Evolutionary conservation across 495 filamentous ascomycete species (phyloP), one percentile per base, ranked within the genome.

Genomic region (Tuber aestivum): DNA sequence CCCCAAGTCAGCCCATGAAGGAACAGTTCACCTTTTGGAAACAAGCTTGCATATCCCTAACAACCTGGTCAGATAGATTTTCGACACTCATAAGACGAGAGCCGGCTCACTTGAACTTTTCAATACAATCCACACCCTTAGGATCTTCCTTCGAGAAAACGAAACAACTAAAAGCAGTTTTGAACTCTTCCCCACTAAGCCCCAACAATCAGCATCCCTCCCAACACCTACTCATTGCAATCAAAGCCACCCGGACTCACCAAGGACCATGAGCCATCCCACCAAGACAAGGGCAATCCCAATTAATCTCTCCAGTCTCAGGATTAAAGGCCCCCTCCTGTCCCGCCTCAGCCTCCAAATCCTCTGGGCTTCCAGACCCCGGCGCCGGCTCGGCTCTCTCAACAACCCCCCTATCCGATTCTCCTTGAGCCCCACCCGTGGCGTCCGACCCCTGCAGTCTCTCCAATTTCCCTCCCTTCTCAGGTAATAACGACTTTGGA

Each of bases 291-390:
- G 96, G 95, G 85, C 95, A 99, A 83, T 97, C 95, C 96, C 96
- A 99, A 87, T 99, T 98, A 85, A 99, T 99, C 88, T 98, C 95
- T 78, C 95, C 95, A 14, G 95, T 99, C 87, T 98, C 96, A 20
- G 93, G 93, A 84, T 99, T 95, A 86, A 97, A 99, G 0, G 95
- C 95, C 35, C 94, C 95, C 84, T 97, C 89, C 77, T 93, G 87
- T 72, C 84, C 87, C 35, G 94, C 93, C 84, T 97, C 93, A 70
- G 92, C 89, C 84, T 95, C 91, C 23, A 95, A 85, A 8, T 89
- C 90, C 77, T 90, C 88, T 45, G 87, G 81, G 41, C 77, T 74
- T 75, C 81, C 56, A 35, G 75, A 79, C 65, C 82, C 78, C 56
- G 42, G 84, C 69, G 35, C 72, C 68, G 16, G 70, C 44, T 77